Evolutionary conservation across 1,284 basidiomycete genomes (phyloP).

Genomic region (Xerocomus nothofagi): DNA sequence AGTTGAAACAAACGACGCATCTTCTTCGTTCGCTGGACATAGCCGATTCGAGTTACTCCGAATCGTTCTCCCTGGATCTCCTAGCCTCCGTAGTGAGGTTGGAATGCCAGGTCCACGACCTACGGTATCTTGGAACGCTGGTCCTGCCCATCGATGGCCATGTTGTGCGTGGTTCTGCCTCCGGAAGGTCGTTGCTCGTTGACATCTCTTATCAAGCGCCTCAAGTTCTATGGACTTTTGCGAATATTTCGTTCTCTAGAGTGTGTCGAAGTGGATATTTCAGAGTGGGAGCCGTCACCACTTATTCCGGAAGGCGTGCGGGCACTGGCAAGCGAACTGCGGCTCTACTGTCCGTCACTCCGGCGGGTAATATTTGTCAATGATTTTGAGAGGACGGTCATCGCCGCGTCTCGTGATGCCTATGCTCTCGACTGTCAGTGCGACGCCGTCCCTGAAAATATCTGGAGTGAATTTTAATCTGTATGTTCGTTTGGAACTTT

Average conservation of each 20-base stretch:
- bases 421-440: conserved; percentile 44
- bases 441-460: conserved; percentile 43
- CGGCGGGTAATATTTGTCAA: conserved; percentile 55
- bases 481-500: conserved; percentile 12
- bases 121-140: conserved; percentile 62
- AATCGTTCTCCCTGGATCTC: conserved; percentile 52
- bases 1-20: conserved; percentile 43
- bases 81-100: conserved; percentile 42
- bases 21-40: conserved; percentile 55
- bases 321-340: conserved; percentile 56
- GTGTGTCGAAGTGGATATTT: conserved; percentile 61
- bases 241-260: conserved; percentile 50
- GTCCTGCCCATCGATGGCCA: conserved; percentile 40
- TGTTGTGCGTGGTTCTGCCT: conserved; percentile 46
- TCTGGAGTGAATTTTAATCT: conserved; percentile 53
- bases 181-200: conserved; percentile 34
- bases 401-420: conserved; percentile 43
- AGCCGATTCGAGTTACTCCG: conserved; percentile 57
- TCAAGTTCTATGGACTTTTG: conserved; percentile 58
- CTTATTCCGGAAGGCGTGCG: conserved; percentile 50
- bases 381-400: conserved; percentile 57
- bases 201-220: conserved; percentile 43
- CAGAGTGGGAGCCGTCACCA: conserved; percentile 61
- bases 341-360: conserved; percentile 55
- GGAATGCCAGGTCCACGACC: conserved; percentile 36